Base-by-base conservation (phyloP, 176 grass and related monocot species). In the Oryza australiensis region DNA sequence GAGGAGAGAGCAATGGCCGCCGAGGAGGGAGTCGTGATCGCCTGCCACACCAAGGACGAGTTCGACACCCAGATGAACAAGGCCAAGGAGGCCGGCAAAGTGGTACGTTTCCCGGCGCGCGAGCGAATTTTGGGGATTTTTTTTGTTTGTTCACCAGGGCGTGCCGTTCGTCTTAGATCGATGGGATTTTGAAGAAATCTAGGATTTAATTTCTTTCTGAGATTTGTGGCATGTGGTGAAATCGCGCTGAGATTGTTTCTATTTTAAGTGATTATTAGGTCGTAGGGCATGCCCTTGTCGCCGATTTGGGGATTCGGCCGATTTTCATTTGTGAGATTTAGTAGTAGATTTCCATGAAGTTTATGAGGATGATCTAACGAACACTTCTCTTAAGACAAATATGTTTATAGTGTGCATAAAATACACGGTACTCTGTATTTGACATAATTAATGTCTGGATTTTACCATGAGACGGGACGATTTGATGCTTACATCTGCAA, bases 1-100 rank as follows among this genome's bases (percentile, higher is more conserved):
- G 30, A 18, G 42, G 20, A 53, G 22, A 73, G 45, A 75, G n/a
- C 55, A 63, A 92, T 94, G 92, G 89, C 92, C 48, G 82, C 89
- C 27, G 89, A 86, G 62, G 87, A 91, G 83, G 89, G 88, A 48
- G 12, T 5, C 24, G 91, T 97, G 53, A 83, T 97, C 85, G 85
- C 68, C 45, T 97, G 94, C 89, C 89, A 97, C 91, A 88, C 30
- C 72, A 63, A 70, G 33, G 82, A 82, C 0, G 67, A 90, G 3
- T 97, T 91, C 84, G 83, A 84, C 0, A 3, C 45, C 71, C 76
- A 91, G 9, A 77, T 97, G 72, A 1, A 60, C 22, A 53, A 70
- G 46, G 91, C 82, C 42, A 86, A 90, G 64, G 83, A 86, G 0
- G 13, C 55, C 22, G 37, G 69, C 55, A 97, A 92, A 78, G 87